phyloP scores from a whole-genome alignment of 228 moss, liverwort and hornwort species.

The Sphagnum magellanicum region DNA sequence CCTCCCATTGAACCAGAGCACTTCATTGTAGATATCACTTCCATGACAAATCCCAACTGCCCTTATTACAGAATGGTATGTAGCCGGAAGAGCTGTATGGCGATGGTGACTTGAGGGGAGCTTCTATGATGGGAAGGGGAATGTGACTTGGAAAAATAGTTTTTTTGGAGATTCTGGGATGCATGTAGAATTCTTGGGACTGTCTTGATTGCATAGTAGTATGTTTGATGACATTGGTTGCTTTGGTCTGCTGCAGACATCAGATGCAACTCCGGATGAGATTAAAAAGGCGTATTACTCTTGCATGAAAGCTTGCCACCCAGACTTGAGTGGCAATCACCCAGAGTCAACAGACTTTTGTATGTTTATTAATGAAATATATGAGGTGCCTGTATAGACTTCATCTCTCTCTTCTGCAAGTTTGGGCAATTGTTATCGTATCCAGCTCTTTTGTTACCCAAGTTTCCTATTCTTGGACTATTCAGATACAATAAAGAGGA shows the following conservation, averaged over 20 bases:
- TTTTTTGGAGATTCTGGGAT: too few relatives aligned
- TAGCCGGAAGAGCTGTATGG: too few relatives aligned
- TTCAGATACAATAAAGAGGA: too few relatives aligned
- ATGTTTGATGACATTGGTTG: not conserved
- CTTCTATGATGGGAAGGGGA: too few relatives aligned
- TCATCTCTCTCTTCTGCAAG: not conserved
- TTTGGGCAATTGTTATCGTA: not conserved
- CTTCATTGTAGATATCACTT: too few relatives aligned
- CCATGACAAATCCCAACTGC: too few relatives aligned
- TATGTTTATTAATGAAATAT: constrained; percentile 86
- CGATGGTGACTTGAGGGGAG: too few relatives aligned
- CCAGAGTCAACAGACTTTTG: constrained; percentile 69
- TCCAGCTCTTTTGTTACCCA: not conserved
- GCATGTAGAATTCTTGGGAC: too few relatives aligned
- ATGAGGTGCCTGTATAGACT: constrained; percentile 48
- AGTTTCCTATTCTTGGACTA: not conserved
- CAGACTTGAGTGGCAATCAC: constrained; percentile 76
- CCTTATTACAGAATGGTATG: too few relatives aligned
- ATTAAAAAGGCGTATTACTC: constrained; percentile 92
- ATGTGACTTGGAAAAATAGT: too few relatives aligned
- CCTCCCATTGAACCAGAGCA: too few relatives aligned
- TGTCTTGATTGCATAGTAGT: too few relatives aligned
- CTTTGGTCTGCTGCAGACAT: constrained; percentile 37
- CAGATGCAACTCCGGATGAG: constrained; percentile 88
- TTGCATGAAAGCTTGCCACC: constrained; percentile 98